phyloP scores from a whole-genome alignment of 352 stramenopile species.

The Phytophthora fragariae region DNA sequence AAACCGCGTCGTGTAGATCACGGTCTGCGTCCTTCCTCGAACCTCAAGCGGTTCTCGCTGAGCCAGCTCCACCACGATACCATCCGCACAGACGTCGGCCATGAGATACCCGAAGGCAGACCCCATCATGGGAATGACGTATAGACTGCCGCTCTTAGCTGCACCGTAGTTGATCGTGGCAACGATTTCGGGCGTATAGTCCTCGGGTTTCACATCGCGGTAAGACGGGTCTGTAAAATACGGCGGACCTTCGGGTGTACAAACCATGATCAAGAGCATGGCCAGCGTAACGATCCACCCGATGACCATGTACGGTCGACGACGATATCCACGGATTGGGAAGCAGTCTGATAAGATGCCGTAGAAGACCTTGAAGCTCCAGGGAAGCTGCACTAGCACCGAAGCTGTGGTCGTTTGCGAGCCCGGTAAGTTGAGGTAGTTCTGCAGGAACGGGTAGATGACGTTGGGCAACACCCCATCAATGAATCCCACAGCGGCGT shows the following conservation, averaged over 20 bases:
- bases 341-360: slow-evolving; percentile 3
- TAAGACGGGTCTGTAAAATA: not conserved
- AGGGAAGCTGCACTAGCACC: not conserved
- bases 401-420: not conserved
- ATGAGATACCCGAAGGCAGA: slow-evolving; percentile 1
- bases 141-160: not conserved
- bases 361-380: slow-evolving; percentile 5
- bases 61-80: slow-evolving; percentile 1
- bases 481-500: not conserved
- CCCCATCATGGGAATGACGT: slow-evolving; percentile 2
- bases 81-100: not conserved
- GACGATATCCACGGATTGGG: slow-evolving; percentile 1
- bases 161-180: not conserved
- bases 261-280: slow-evolving; percentile 2
- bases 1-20: slow-evolving; percentile 1
- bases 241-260: not conserved
- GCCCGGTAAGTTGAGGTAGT: not conserved
- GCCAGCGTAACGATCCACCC: slow-evolving; percentile 1
- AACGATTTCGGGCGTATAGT: slow-evolving; percentile 1
- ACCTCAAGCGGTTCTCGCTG: slow-evolving; percentile 2
- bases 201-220: not conserved
- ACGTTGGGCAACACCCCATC: not conserved
- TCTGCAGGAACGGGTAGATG: slow-evolving; percentile 5
- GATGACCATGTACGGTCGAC: slow-evolving; percentile 2
- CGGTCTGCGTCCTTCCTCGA: not conserved